Conservation (phyloP, 495 filamentous ascomycete genomes). For the Aspergillus bridgeri region DNA sequence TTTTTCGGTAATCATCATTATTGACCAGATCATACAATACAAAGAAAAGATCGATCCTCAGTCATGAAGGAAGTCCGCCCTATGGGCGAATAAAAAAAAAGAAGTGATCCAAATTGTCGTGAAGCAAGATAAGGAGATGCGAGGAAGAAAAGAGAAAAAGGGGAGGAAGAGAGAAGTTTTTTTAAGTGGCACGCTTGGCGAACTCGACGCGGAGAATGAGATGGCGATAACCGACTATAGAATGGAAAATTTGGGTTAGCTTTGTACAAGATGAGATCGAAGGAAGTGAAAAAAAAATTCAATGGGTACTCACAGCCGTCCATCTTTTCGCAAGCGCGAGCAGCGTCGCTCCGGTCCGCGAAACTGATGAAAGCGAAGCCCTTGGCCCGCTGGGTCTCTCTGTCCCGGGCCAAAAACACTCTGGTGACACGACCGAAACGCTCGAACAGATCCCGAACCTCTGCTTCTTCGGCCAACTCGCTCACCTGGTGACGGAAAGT, state of each 20-base stretch:
- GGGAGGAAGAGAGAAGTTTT: constrained; percentile 21
- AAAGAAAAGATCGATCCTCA: constrained; percentile 38
- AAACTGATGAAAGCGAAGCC: constrained; percentile 98
- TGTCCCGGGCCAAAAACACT: constrained; percentile 95
- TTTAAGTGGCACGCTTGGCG: constrained; percentile 72
- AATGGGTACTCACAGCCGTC: constrained; percentile 72
- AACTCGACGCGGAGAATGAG: constrained; percentile 89
- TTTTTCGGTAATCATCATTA: constrained; percentile 44
- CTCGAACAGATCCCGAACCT: constrained; percentile 96
- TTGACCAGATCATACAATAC: constrained; percentile 45
- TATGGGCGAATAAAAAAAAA: constrained; percentile 18
- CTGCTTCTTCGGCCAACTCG: constrained; percentile 92
- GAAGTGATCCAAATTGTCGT: constrained; percentile 29
- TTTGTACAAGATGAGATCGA: not conserved
- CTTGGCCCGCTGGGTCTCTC: constrained; percentile 91
- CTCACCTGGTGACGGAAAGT: constrained; percentile 60
- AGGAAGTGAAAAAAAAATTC: not conserved
- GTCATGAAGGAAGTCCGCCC: constrained; percentile 32
- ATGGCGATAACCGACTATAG: constrained; percentile 76
- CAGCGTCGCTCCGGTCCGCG: constrained; percentile 81
- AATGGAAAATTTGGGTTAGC: constrained; percentile 19
- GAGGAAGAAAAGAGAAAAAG: constrained; percentile 21
- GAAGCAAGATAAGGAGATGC: constrained; percentile 22
- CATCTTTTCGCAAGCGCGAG: constrained; percentile 92
- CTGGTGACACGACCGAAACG: constrained; percentile 93